Base-by-base conservation (phyloP, 2,329 filamentous ascomycete species). In the Fonsecaea monophora region DNA sequence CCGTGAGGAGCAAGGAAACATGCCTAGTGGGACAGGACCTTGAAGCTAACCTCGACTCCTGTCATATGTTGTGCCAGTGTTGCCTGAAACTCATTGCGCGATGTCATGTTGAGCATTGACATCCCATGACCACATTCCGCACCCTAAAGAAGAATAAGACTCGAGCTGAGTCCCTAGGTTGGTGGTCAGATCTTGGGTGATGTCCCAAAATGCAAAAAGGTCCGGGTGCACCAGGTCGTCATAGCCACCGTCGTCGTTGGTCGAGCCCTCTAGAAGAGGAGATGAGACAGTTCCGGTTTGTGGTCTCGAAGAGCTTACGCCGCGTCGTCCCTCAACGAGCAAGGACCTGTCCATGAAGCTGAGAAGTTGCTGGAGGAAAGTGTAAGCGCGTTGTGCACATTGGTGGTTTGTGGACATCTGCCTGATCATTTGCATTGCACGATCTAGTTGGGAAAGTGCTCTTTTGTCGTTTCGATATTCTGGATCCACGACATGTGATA, bases 201-300 rank as follows among this genome's bases (percentile, higher is more conserved):
- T 48, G 42, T 48, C 42, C 42, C 42, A 48, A 25, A 48, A 21
- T 48, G 42, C 42, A 48, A 48, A 48, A 48, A 48, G 42, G n/a
- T 48, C 42, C 8, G 42, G n/a, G 21, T 48, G n/a, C 9, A 18
- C n/a, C 18, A 48, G 42, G n/a, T 48, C 42, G 42, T 48, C 42
- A 12, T 48, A 48, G 12, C 42, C 42, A 48, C 42, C 18, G 6
- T 48, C n/a, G n/a, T 48, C 18, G n/a, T 21, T 21, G 18, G 42
- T 9, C 18, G 42, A 8, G 42, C 42, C 18, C n/a, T 48, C 42
- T 13, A 48, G 42, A 48, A 48, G 5, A 21, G 42, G 42, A 8
- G 42, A 48, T 48, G 42, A 18, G 7, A 21, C n/a, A 21, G n/a
- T 21, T 48, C n/a, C 42, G 9, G 42, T 48, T n/a, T 48, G 42